Evolutionary conservation across 2,329 filamentous ascomycete genomes (phyloP), one percentile per base, ranked within the genome.

Genomic region (Phialophora verrucosa): DNA sequence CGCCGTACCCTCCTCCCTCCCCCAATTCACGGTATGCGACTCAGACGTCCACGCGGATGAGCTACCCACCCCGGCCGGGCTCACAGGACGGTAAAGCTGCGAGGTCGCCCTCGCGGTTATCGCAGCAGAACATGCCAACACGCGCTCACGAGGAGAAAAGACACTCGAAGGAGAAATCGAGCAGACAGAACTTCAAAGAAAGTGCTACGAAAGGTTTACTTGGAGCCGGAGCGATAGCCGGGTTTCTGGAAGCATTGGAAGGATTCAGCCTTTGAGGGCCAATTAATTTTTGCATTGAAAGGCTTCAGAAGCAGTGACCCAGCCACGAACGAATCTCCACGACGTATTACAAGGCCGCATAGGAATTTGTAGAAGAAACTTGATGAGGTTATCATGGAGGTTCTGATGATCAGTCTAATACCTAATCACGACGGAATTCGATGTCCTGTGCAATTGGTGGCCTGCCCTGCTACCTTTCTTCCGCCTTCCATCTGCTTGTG

Each of bases 161-260:
- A 20, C 66, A 70, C 59, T 57, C 62, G 5, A 66, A 31, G 27
- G 65, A 72, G 63, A 68, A 67, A 69, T 63, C 66, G 12, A 65
- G 65, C 5, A 74, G 75, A 44, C 75, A 74, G 29, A 71, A 74
- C 57, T 61, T 78, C 14, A 73, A 73, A 51, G 73, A 78, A 38
- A 75, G 72, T 49, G 77, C 77, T 44, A 77, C 77, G 7, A 75
- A 75, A 42, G 77, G 77, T 2, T 59, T 79, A 29, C 71, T 75
- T 6, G 78, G 77, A 2, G 75, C 76, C 25, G 76, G 76, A 17
- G 77, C 78, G 14, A 76, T 78, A 63, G 76, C 76, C 5, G 77
- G 77, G 11, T 78, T 79, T 62, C 71, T 80, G 69, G 76, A 78
- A 71, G 78, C 77, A n/a, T 63, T 80, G 51, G 78, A 79, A 60